Conservation (phyloP, 2,329 filamentous ascomycete genomes). For the Plenodomus lindquistii region DNA sequence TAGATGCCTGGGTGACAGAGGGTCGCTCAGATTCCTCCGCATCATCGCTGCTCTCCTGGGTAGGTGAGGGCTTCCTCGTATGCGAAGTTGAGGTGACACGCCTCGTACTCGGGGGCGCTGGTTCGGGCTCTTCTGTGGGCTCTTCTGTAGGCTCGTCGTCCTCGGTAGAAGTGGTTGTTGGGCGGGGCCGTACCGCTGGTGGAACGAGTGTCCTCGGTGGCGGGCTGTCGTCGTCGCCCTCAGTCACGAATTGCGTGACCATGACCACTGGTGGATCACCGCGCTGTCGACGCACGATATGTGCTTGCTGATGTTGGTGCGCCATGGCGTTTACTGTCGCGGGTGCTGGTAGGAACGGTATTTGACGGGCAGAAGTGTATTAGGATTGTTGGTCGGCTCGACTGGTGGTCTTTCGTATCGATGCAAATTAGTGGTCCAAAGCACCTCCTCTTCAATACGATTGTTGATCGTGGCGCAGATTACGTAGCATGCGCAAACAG, state of each 20-base stretch:
- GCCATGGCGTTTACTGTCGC: slow-evolving; percentile 19
- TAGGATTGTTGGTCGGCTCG: neutral
- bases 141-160: slow-evolving; percentile 4
- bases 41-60: slow-evolving; percentile 14
- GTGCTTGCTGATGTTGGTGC: slow-evolving; percentile 30
- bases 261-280: slow-evolving; percentile 33
- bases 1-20: slow-evolving; percentile 22
- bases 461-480: slow-evolving; percentile 15
- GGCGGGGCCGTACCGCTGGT: slow-evolving; percentile 23
- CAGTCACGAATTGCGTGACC: slow-evolving; percentile 53
- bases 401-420: neutral
- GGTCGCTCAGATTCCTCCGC: slow-evolving; percentile 18
- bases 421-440: slow-evolving; percentile 2
- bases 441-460: slow-evolving; percentile 12
- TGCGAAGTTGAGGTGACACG: slow-evolving; percentile 13
- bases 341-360: slow-evolving; percentile 2
- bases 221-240: slow-evolving; percentile 50
- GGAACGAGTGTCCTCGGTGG: slow-evolving; percentile 22
- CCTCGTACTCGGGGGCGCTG: neutral
- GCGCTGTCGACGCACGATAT: slow-evolving; percentile 37
- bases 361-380: neutral
- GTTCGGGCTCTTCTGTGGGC: slow-evolving; percentile 3
- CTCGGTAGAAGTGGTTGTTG: slow-evolving; percentile 15
- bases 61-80: slow-evolving; percentile 25
- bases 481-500: slow-evolving; percentile 28